Evolutionary conservation across 257 asterid species (phyloP).

Genomic region (Plantago elongata): DNA sequence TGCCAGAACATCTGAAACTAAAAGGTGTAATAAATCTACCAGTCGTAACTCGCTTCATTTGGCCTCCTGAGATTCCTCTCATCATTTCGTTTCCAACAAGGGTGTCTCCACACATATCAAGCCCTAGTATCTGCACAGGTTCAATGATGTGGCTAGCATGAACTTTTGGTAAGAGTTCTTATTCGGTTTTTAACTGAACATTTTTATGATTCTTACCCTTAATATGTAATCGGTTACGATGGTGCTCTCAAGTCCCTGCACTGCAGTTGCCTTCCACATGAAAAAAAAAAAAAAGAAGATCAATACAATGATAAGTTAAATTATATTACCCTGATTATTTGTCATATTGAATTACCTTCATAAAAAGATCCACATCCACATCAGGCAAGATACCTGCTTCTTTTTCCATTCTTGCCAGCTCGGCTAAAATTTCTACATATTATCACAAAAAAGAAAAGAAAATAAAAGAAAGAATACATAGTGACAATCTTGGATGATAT

Average conservation of each 20-base stretch:
- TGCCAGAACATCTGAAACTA: slow-evolving; percentile 52
- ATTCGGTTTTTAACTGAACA: no score
- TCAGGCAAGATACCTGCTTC: slow-evolving; percentile 73
- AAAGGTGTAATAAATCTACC: slow-evolving; percentile 71
- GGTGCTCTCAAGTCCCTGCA: slow-evolving; percentile 55
- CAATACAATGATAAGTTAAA: neutral
- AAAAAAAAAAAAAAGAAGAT: neutral
- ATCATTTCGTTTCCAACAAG: slow-evolving; percentile 69
- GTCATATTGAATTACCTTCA: slow-evolving; percentile 53
- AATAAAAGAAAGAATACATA: no score
- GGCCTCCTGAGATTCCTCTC: slow-evolving; percentile 81
- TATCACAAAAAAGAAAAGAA: neutral
- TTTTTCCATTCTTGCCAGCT: slow-evolving; percentile 66
- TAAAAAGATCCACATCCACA: slow-evolving; percentile 72
- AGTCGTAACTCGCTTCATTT: slow-evolving; percentile 77
- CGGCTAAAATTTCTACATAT: slow-evolving; percentile 52
- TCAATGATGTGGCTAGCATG: no score
- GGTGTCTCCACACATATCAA: slow-evolving; percentile 67
- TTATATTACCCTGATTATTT: neutral
- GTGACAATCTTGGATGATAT: neutral
- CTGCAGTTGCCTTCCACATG: slow-evolving; percentile 42
- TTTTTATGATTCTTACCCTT: slow-evolving; percentile 29
- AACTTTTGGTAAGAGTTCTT: no score
- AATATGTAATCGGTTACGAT: slow-evolving; percentile 56
- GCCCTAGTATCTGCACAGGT: slow-evolving; percentile 55